phyloP scores from a whole-genome alignment of 768 basidiomycete genomes.

The Boletus rex-veris region DNA sequence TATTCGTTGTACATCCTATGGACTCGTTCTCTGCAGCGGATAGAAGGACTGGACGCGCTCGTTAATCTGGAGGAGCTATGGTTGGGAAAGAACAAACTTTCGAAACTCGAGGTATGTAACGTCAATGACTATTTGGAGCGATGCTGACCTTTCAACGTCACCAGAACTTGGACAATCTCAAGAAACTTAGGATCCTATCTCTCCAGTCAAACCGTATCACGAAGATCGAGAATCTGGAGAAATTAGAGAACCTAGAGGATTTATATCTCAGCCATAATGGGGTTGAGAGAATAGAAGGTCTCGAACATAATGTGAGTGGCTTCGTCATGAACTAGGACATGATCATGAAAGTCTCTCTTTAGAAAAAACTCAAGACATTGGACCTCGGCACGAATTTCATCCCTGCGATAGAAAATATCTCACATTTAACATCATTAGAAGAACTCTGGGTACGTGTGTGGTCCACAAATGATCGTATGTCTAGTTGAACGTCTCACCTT shows the following conservation, averaged over 20 bases:
- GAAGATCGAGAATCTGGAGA: constrained; percentile 77
- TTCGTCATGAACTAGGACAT: neutral
- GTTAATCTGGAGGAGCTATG: constrained; percentile 89
- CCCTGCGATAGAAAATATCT: constrained; percentile 71
- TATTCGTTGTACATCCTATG: neutral
- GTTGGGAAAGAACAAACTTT: constrained; percentile 97
- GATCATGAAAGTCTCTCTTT: neutral
- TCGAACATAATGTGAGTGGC: constrained; percentile 72
- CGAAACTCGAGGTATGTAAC: constrained; percentile 66
- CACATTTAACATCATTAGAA: constrained; percentile 73
- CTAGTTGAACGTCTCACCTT: neutral
- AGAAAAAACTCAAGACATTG: constrained; percentile 74
- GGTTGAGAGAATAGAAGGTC: constrained; percentile 73
- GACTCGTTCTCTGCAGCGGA: constrained; percentile 51
- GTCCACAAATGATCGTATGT: neutral
- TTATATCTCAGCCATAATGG: constrained; percentile 96
- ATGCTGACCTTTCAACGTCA: neutral
- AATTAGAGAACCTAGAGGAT: constrained; percentile 73
- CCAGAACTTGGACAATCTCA: constrained; percentile 69
- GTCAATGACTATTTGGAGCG: neutral
- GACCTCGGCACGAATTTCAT: constrained; percentile 89
- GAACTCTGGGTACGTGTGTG: constrained; percentile 81
- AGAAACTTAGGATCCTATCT: constrained; percentile 78
- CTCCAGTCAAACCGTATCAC: constrained; percentile 94
- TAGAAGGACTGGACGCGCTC: constrained; percentile 79